Base-by-base conservation (phyloP, 1,284 basidiomycete species). In the Cryptococcus sp. region DNA sequence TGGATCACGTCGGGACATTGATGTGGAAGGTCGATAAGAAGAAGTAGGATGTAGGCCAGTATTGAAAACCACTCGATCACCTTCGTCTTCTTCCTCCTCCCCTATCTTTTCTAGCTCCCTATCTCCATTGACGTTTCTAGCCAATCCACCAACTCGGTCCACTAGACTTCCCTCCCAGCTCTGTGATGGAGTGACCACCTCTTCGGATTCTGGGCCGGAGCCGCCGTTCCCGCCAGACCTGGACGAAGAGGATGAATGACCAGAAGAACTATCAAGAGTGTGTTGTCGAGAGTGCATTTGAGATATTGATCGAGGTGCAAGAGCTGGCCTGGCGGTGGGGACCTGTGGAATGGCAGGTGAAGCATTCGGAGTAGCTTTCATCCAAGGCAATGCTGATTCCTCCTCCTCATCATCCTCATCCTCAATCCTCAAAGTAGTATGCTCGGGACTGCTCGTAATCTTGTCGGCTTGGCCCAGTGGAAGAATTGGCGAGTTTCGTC, bases 161-260 rank as follows among this genome's bases (percentile, higher is more conserved):
- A 60, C 54, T 2, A 74, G 53, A 23, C 41, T 43, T 16, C 69
- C 67, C 55, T 76, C 73, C 54, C 64, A 67, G 55, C 70, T 73
- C 45, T 64, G 64, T 50, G 61, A 66, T 7, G 74, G 74, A 3
- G 74, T 76, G 45, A 75, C 63, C 31, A 74, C 66, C 43, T 69
- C 58, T 51, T 72, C 70, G 18, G 45, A 52, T 42, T 70, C 66
- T n/a, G 55, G 54, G 1, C 63, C 64, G 22, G 60, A 60, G 13
- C 45, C 56, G 3, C 55, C 54, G 40, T 57, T 52, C 45, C 50
- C 45, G 2, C 53, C 62, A 4, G 55, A 62, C 21, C 60, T 52
- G 21, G 53, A 48, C 5, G 64, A 64, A 2, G 54, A 52, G 40
- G 61, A 61, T 2, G 68, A 69, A 19, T 52, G 53, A 7, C 57